Base-by-base conservation (phyloP, 1,284 basidiomycete genomes). In the Thelephora terrestris region DNA sequence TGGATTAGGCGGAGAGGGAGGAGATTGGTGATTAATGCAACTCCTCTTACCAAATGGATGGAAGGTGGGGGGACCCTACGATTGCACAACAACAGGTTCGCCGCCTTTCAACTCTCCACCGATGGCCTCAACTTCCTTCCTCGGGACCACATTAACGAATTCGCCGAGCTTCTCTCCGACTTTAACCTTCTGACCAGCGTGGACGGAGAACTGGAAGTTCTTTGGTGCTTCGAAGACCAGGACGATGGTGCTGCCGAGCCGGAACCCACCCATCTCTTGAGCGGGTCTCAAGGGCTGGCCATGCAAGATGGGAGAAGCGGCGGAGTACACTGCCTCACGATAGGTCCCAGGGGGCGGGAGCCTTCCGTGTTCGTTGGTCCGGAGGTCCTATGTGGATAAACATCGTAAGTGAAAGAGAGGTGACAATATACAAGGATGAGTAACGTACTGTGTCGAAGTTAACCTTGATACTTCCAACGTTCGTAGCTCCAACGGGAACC, bases 221-320 rank as follows among this genome's bases (percentile, higher is more conserved):
- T 75, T 71, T 0, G 96, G 94, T 0, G 94, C 95, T 69, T 99
- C 96, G 60, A 98, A 97, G 2, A 99, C 90, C 42, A 99, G 74
- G 18, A 99, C 95, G 58, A 99, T 87, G 3, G 95, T 99, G 63
- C 87, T 91, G 1, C 95, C 96, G 2, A 99, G 74, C 59, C 84
- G 85, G 71, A 99, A 99, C 0, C 93, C 94, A 44, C 95, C 95
- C 89, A 98, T 93, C 70, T 99, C 94, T 61, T 97, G 89, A 1
- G 91, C 94, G 2, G 85, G 74, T 0, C 71, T 71, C 39, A 98
- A 73, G 3, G 94, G 94, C 63, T 98, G 93, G 0, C 95, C 96
- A 38, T 84, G 78, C 32, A 99, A 73, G 25, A 98, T 67, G 0
- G 79, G 68, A 1, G 86, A 91, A 0, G 91, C 92, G 6, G 76